These are phyloP conservation scores for Chrysosporium queenslandicum DNA, from an alignment of 2,329 filamentous ascomycete species.

Conservation along the genomic window DNA sequence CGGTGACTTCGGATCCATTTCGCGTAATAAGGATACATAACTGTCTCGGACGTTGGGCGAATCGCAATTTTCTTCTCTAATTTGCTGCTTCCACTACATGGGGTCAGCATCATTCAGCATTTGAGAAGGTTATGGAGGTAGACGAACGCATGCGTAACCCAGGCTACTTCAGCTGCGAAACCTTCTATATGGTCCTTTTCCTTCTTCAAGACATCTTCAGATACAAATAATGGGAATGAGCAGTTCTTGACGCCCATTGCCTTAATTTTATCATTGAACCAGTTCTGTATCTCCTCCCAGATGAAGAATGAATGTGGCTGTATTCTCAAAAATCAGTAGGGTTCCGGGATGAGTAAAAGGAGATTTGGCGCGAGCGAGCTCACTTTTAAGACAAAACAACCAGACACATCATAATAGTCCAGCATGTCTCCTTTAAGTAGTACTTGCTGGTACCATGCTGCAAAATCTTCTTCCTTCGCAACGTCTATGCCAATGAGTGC, in stretches of 20 bases:
- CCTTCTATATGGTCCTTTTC: slow-evolving; percentile 97
- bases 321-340: slow-evolving; percentile 1
- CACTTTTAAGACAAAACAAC: slow-evolving; percentile 89
- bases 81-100: slow-evolving; percentile 69
- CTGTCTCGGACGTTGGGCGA: slow-evolving; percentile 60
- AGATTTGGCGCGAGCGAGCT: background rate
- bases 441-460: slow-evolving; percentile 95
- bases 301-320: slow-evolving; percentile 56
- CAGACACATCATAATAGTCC: slow-evolving; percentile 96
- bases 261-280: slow-evolving; percentile 62
- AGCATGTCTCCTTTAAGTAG: slow-evolving; percentile 95
- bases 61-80: slow-evolving; percentile 71
- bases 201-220: slow-evolving; percentile 69
- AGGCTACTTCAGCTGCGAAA: slow-evolving; percentile 65
- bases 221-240: slow-evolving; percentile 94
- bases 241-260: slow-evolving; percentile 86
- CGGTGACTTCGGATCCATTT: slow-evolving; percentile 97
- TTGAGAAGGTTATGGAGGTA: background rate
- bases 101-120: slow-evolving; percentile 19
- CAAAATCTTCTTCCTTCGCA: slow-evolving; percentile 75
- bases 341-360: background rate
- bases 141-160: slow-evolving; percentile 43
- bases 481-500: slow-evolving; percentile 78
- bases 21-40: slow-evolving; percentile 93
- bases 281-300: slow-evolving; percentile 56